A percentile compares a stretch with the other conserved stretches of the same genome.
Conservation (phyloP, 2,329 filamentous ascomycete species). For the Xylaria arbuscula region DNA sequence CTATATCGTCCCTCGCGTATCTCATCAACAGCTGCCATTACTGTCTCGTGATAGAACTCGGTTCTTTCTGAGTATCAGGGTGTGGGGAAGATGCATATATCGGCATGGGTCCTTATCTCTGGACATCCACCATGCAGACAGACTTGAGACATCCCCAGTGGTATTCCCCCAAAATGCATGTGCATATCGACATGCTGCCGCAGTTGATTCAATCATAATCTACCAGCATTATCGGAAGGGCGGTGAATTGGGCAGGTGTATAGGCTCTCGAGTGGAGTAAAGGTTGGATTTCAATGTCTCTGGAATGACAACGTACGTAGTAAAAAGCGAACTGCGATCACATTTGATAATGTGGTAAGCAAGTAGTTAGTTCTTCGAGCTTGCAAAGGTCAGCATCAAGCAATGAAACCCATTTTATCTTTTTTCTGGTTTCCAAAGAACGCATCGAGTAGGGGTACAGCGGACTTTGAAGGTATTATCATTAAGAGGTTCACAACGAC, state of each 20-base stretch:
- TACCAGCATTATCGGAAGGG: constrained; percentile 4
- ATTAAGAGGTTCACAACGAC: too few relatives aligned
- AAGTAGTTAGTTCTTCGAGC: too few relatives aligned
- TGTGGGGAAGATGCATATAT: constrained; percentile 31
- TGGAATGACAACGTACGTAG: neutral
- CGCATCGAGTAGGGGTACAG: too few relatives aligned
- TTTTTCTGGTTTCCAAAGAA: too few relatives aligned
- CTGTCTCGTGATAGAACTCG: neutral
- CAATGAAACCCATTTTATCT: too few relatives aligned
- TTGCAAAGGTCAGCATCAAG: too few relatives aligned
- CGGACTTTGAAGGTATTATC: too few relatives aligned
- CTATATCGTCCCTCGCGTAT: constrained; percentile 16
- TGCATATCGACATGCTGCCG: neutral
- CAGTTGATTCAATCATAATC: neutral
- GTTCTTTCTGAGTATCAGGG: constrained; percentile 1
- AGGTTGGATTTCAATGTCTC: neutral
- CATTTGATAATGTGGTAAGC: too few relatives aligned
- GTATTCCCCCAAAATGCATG: neutral
- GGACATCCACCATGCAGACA: constrained; percentile 11
- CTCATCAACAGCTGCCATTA: neutral
- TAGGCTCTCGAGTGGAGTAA: constrained; percentile 4
- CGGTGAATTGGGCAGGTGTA: constrained; percentile 28
- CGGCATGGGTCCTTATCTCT: constrained; percentile 36
- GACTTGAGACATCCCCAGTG: constrained; percentile 7
- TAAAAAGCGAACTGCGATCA: neutral